Base-by-base conservation (phyloP, 331 rosid species). In the Quercus tomentella region DNA sequence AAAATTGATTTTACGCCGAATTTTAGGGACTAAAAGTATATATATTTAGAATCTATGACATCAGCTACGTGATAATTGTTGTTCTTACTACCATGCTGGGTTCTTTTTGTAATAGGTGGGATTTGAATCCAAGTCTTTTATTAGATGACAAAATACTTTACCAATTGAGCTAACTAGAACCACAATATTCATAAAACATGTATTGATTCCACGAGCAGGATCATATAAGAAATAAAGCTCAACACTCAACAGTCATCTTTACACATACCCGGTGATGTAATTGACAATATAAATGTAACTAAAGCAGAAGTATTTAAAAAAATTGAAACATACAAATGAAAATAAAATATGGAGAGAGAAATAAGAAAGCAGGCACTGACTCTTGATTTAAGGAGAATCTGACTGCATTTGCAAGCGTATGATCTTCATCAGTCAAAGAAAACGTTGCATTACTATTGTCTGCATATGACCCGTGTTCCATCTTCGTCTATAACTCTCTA, bases 361-460 rank as follows among this genome's bases (percentile, higher is more conserved):
- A n/a, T 18, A 71, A 70, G 61, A 51, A 69, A 37, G 9, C 11
- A 69, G 52, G 68, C 51, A 83, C 95, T 75, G 58, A 91, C 94
- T 92, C 97, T 75, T 91, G 96, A 84, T 92, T 92, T 85, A 91
- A 68, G 65, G 91, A 82, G 86, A 86, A 91, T 80, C 94, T 82
- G 80, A 89, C 22, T 30, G 97, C 82, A 77, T 92, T 92, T 22
- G 96, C 94, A 33, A 92, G 73, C 65, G 97, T 92, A 67, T 92
- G 92, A 89, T 89, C 96, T 83, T 91, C 97, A 41, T 92, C 93
- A 7, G 76, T 71, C 76, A 92, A 65, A 60, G 92, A 86, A 80
- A 92, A 92, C 43, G 96, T 88, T 23, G 97, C 89, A 79, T 91
- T 89, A 45, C 79, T 86, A 58, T 84, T 87, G 87, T 91, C 96